Base-by-base conservation (phyloP, 2,329 filamentous ascomycete genomes). In the Chaetomiaceae sp. region DNA sequence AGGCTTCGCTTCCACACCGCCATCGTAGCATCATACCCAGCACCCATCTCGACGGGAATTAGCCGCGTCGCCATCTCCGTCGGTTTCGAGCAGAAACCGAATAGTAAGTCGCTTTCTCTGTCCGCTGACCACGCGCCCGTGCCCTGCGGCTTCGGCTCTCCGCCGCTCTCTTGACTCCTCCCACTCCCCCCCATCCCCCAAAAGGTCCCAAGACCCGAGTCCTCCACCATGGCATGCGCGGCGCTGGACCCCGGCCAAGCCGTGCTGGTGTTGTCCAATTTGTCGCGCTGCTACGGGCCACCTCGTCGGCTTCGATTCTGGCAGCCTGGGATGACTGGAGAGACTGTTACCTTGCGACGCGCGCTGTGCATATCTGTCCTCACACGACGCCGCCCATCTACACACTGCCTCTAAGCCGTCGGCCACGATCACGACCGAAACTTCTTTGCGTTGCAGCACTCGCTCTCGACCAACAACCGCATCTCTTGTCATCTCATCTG, bases 1-100 rank as follows among this genome's bases (percentile, higher is more conserved):
- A 45, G 53, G 44, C 43, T 47, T 53, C 52, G 52, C 54, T 56
- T 51, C 55, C 56, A 58, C 56, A 58, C 56, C 56, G 56, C 56
- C 54, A 58, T 58, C 55, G 46, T 49, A 55, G 37, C 56, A 52
- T 54, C 49, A 50, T 49, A 45, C n/a, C 49, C 49, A 51, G 45
- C 54, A 53, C 46, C 42, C 53, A 50, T 45, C 49, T 48, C 50
- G 53, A 53, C 52, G 53, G 52, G 46, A 53, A 47, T 46, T 43
- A 39, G 35, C 53, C 47, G 45, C 55, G 45, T 52, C 57, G 50
- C 51, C 53, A 57, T 58, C 54, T 47, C 48, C 48, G 37, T 53
- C 51, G 17, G 24, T 41, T 39, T 29, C 42, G 37, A 52, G 42
- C 41, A 42, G n/a, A 30, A 37, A 18, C 36, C 46, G 49, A 53